phyloP scores from a whole-genome alignment of 352 stramenopile species.

The Phytophthora sp. region DNA sequence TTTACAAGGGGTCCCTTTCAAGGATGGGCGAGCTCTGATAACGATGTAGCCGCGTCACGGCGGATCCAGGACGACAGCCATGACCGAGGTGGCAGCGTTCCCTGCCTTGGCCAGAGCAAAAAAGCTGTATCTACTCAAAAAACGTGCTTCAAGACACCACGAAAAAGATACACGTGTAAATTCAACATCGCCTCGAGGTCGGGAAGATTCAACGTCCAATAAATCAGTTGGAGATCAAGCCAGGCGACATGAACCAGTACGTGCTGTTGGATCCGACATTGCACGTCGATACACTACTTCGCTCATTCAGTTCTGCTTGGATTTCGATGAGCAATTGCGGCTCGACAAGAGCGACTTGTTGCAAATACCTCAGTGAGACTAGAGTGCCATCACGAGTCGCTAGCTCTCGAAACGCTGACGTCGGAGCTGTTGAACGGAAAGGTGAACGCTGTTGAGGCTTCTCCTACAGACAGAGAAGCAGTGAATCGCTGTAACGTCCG shows the following conservation, averaged over 20 bases:
- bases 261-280: neutral
- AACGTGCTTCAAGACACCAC: neutral
- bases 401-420: slow-evolving; percentile 31
- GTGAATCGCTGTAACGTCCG: slow-evolving; percentile 10
- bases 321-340: slow-evolving; percentile 34
- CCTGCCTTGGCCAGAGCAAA: slow-evolving; percentile 39
- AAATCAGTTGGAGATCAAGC: neutral
- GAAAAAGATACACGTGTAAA: neutral
- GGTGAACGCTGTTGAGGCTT: neutral
- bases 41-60: slow-evolving; percentile 20
- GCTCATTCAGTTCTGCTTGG: slow-evolving; percentile 23
- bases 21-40: neutral
- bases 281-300: slow-evolving; percentile 4
- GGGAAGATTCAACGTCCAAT: neutral
- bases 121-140: slow-evolving; percentile 30
- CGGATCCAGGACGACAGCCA: neutral
- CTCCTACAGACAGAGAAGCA: neutral
- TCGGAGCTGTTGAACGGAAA: slow-evolving; percentile 13
- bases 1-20: too few relatives aligned
- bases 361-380: slow-evolving; percentile 20
- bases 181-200: neutral
- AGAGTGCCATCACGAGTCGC: slow-evolving; percentile 30
- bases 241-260: neutral
- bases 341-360: slow-evolving; percentile 20
- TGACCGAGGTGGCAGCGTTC: slow-evolving; percentile 22